A percentile compares a stretch with the other conserved stretches of the same genome.
phyloP scores from a whole-genome alignment of 192 early-diverging fungal genomes.

The Powellomyces hirtus region DNA sequence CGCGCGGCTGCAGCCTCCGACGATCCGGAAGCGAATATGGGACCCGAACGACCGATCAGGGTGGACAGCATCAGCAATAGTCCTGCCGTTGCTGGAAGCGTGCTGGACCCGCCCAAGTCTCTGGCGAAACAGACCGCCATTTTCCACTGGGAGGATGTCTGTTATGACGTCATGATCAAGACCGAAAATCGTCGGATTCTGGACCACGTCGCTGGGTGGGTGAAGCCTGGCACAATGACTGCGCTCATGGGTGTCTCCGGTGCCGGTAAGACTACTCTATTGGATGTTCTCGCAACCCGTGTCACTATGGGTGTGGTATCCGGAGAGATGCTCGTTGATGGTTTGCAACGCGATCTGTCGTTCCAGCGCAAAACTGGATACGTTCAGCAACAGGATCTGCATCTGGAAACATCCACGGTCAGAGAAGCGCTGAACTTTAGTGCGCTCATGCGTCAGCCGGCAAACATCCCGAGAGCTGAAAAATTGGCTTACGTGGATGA shows the following conservation, averaged over 20 bases:
- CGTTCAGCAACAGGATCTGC: slow-evolving; percentile 41
- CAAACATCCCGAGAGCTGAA: slow-evolving; percentile 5
- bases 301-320: slow-evolving; percentile 57
- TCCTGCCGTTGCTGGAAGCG: neutral
- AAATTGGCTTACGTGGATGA: slow-evolving; percentile 34
- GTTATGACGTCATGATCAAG: slow-evolving; percentile 25
- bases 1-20: neutral
- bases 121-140: neutral
- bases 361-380: slow-evolving; percentile 31
- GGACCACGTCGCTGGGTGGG: slow-evolving; percentile 61
- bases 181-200: slow-evolving; percentile 63
- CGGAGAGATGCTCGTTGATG: slow-evolving; percentile 78
- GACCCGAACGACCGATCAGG: neutral
- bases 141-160: slow-evolving; percentile 16
- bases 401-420: slow-evolving; percentile 40
- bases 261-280: slow-evolving; percentile 47
- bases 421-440: slow-evolving; percentile 38
- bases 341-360: slow-evolving; percentile 42
- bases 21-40: neutral
- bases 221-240: slow-evolving; percentile 76
- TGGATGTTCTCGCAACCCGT: slow-evolving; percentile 56
- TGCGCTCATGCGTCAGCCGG: slow-evolving; percentile 35
- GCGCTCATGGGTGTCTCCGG: slow-evolving; percentile 59
- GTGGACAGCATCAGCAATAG: too few relatives aligned
- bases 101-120: neutral